Base-by-base conservation (phyloP, 768 basidiomycete species). In the Trametes punicea region DNA sequence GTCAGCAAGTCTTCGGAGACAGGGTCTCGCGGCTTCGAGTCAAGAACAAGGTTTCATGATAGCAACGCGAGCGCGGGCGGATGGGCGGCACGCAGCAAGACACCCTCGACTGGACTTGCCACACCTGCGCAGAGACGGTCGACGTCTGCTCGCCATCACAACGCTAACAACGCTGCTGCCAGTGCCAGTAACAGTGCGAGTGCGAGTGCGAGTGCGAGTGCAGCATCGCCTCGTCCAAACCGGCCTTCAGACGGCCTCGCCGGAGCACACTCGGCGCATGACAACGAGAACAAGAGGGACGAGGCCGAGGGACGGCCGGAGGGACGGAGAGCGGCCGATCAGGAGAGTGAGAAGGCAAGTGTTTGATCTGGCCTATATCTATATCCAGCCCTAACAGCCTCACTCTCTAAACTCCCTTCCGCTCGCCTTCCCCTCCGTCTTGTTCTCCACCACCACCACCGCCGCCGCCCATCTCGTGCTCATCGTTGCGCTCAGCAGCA, bases 331-430 rank as follows among this genome's bases (percentile, higher is more conserved):
- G 42, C 9, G 41, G 52, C 44, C 52, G 52, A 54, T 54, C 44
- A 29, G 34, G 52, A 26, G 26, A 29, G 9, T 41, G 49, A 46
- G 44, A 38, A 54, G 52, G 52, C 23, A 36, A 23, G 52, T 38
- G 20, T 51, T 23, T 46, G 52, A 54, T 46, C 52, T 46, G 51
- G 7, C 26, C 47, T 50, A 46, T 55, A 42, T 55, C 30, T 60
- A 40, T 49, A 36, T 51, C 46, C 36, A 51, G 34, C 47, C 40
- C 27, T 46, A 44, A 34, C 56, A 26, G 39, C 41, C 46, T 38
- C 41, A 39, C 27, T 20, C 36, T 16, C 26, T 49, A 38, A 18
- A 10, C 56, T 42, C 46, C 16, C 39, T 23, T 36, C n/a, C 47
- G 26, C 41, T 25, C 36, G 18, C n/a, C 42, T 20, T 23, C 44